Percentiles rank a stretch among this genome's conserved stretches.
Evolutionary conservation across 164 flowering plant species (phyloP).

Genomic region (Kingdonia uniflora): DNA sequence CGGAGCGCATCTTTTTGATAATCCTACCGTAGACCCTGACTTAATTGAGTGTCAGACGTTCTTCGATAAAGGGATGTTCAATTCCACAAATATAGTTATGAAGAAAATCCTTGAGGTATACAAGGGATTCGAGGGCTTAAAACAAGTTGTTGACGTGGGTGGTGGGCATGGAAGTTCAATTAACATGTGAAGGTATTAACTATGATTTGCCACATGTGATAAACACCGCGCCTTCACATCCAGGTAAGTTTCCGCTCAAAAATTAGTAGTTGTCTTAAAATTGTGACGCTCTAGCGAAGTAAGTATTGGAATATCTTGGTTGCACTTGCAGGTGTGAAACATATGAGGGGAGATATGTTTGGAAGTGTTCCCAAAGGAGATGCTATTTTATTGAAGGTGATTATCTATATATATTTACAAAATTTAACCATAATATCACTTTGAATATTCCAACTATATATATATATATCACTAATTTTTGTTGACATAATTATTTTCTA

Average conservation of each 20-base stretch:
- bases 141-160: conserved; percentile 26
- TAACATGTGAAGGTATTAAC: too few relatives aligned
- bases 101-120: conserved; percentile 18
- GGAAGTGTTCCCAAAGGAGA: conserved; percentile 22
- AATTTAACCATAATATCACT: too few relatives aligned
- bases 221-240: conserved; percentile 12
- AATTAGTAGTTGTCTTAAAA: neutral
- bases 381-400: conserved; percentile 30
- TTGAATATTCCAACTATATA: too few relatives aligned
- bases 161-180: conserved; percentile 24
- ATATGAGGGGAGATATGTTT: too few relatives aligned
- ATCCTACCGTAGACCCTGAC: conserved; percentile 11
- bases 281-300: too few relatives aligned
- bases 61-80: conserved; percentile 13
- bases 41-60: too few relatives aligned
- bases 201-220: conserved; percentile 19
- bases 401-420: too few relatives aligned
- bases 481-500: neutral
- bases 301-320: neutral
- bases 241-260: conserved; percentile 6
- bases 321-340: conserved; percentile 9
- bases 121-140: conserved; percentile 26
- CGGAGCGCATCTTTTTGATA: conserved; percentile 19
- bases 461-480: too few relatives aligned
- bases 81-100: conserved; percentile 12